phyloP scores from a whole-genome alignment of 2,329 filamentous ascomycete species.

The Epichloe brachyelytri region DNA sequence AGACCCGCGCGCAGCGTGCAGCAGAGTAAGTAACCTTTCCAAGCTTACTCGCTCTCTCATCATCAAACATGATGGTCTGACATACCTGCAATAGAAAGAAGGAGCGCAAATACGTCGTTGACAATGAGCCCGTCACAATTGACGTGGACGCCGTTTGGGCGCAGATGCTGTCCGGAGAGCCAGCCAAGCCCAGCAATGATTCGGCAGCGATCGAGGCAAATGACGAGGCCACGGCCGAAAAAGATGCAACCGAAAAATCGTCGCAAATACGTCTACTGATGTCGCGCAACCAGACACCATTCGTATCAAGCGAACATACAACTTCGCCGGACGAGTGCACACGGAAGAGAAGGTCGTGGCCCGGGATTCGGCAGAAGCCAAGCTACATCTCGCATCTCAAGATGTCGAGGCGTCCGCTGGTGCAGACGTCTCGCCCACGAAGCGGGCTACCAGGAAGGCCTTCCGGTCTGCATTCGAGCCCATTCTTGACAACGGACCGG shows the following conservation, averaged over 20 bases:
- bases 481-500: constrained; percentile 26
- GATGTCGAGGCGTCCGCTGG: constrained; percentile 16
- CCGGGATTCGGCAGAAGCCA: constrained; percentile 52
- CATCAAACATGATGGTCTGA: background rate
- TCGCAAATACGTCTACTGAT: background rate
- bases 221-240: constrained; percentile 7
- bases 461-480: constrained; percentile 54
- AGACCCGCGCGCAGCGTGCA: constrained; percentile 58
- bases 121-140: constrained; percentile 49
- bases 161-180: constrained; percentile 42
- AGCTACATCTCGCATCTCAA: constrained; percentile 45
- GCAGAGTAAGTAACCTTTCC: constrained; percentile 36
- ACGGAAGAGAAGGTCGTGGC: constrained; percentile 59
- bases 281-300: constrained; percentile 28
- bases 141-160: constrained; percentile 62
- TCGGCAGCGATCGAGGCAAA: constrained; percentile 1
- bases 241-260: constrained; percentile 14
- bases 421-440: constrained; percentile 20
- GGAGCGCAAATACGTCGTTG: constrained; percentile 39
- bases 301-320: constrained; percentile 58
- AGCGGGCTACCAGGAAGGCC: constrained; percentile 37
- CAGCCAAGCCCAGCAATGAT: background rate
- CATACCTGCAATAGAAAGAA: constrained; percentile 30
- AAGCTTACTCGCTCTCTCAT: background rate
- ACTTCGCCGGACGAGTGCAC: constrained; percentile 60